Base-by-base conservation (phyloP, 208 protist species). In the Zelonia costaricensis region DNA sequence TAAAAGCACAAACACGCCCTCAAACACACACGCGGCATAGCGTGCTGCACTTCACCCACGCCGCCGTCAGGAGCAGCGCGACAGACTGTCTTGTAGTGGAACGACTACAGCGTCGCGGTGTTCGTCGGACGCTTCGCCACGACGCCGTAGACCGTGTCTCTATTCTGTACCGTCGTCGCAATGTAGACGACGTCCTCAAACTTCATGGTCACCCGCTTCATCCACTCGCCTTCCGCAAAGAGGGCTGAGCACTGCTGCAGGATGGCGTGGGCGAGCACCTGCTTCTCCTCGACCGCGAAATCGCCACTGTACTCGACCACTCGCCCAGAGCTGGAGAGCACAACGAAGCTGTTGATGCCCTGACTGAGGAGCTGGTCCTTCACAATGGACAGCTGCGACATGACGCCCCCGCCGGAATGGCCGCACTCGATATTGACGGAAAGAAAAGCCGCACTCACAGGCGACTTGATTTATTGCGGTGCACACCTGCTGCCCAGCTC, bases 301-400 rank as follows among this genome's bases (percentile, higher is more conserved):
- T 93, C 85, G 1, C 91, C 91, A 57, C 84, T 88, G 40, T 68
- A 82, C 33, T 92, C 85, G 18, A 93, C 59, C 1, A 94, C 84
- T 13, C 82, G 65, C 1, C 91, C 86, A 6, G 74, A 53, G 6
- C 76, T 72, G 12, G 84, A 78, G 18, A 94, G 71, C 23, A 96
- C 83, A 3, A 91, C 80, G 55, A 92, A 96, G 61, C 94, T 78
- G 30, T 92, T 94, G 27, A 80, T 73, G n/a, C 84, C 83, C 44
- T 91, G 80, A 43, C 82, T 88, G 8, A 92, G 78, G 42, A 96
- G 78, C 38, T 89, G 85, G 47, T 96, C 91, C 62, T 93, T 93
- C 36, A 96, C 73, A 54, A 80, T 80, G 42, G 56, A 70, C 8
- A 86, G 30, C 59, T 89, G 78, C n/a, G 70, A 80, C 82, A 91